Evolutionary conservation across 2,329 filamentous ascomycete genomes (phyloP).

Genomic region (Leptodontidium sp.): DNA sequence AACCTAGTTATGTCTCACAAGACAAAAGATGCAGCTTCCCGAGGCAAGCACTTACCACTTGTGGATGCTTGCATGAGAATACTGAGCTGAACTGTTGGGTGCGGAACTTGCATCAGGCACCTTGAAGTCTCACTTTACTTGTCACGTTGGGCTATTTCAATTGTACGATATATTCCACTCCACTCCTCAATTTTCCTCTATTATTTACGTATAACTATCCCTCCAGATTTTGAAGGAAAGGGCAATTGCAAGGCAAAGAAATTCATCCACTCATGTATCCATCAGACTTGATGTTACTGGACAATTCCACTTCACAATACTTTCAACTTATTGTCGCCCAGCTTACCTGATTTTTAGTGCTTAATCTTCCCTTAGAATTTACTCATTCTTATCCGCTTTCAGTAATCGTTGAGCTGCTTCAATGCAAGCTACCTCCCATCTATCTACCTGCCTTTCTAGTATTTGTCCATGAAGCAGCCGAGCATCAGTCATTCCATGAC

Average conservation of each 20-base stretch:
- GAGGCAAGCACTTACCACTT: neutral
- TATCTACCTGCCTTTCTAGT: neutral
- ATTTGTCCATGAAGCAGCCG: neutral
- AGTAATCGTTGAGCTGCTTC: neutral
- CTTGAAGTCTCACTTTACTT: too few species aligned
- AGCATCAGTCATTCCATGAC: slow-evolving; percentile 1
- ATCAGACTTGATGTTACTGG: too few species aligned
- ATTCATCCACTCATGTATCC: too few species aligned
- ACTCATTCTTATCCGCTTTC: neutral
- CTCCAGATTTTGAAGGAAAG: too few species aligned
- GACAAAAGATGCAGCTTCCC: neutral
- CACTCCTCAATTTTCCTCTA: neutral
- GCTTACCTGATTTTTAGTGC: too few species aligned
- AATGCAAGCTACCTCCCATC: neutral
- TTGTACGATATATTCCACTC: neutral
- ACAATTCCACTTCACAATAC: too few species aligned
- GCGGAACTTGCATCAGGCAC: neutral
- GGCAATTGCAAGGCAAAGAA: too few species aligned
- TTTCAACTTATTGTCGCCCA: too few species aligned
- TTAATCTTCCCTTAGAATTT: too few species aligned
- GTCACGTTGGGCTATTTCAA: too few species aligned
- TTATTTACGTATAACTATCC: neutral
- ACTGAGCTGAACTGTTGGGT: neutral
- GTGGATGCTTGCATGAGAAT: neutral
- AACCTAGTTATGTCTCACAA: slow-evolving; percentile 1